Evolutionary conservation across 139 green algal species (phyloP), one percentile per base, ranked within the genome.

Genomic region (Ulvella scutata): DNA sequence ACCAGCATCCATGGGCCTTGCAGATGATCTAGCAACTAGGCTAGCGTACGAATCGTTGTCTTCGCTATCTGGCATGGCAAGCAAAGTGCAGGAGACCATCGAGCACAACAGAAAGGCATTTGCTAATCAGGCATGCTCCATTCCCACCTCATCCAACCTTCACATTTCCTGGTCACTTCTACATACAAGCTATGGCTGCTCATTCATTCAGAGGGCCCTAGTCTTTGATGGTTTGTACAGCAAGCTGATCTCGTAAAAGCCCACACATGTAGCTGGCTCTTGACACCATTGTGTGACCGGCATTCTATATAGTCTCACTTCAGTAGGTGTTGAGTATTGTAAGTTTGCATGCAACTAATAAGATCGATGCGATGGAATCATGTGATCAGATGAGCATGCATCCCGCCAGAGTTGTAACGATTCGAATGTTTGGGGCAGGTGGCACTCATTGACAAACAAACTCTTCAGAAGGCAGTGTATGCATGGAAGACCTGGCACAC

Each of bases 51-150:
- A 96, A 77, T 86, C 93, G 77, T 84, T 96, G 13, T 79, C 80
- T 72, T 40, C 79, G n/a, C 79, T 96, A 72, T 85, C 85, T 3
- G 90, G 90, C 44, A 94, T 96, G 89, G 85, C 86, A 0, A 79
- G 77, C 60, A 95, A 95, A 83, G 89, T 92, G 28, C 88, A 93
- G 82, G 78, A 88, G 28, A 88, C 86, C 9, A 90, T 96, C 37
- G 79, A 88, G 72, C 89, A 91, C 83, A 96, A 90, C 84, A n/a
- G 51, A 83, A 86, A 60, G 72, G 75, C 31, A 78, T 92, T 43
- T 92, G 51, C 51, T 26, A 67, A 67, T 23, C 51, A 67, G n/a
- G n/a, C n/a, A n/a, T n/a, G n/a, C n/a, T n/a, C n/a, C n/a, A n/a
- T n/a, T n/a, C n/a, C n/a, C n/a, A n/a, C n/a, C n/a, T n/a, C n/a